Evolutionary conservation across 75 land plant genomes (phyloP), one percentile per base, ranked within the genome.

Genomic region (Pinus albicaulis): DNA sequence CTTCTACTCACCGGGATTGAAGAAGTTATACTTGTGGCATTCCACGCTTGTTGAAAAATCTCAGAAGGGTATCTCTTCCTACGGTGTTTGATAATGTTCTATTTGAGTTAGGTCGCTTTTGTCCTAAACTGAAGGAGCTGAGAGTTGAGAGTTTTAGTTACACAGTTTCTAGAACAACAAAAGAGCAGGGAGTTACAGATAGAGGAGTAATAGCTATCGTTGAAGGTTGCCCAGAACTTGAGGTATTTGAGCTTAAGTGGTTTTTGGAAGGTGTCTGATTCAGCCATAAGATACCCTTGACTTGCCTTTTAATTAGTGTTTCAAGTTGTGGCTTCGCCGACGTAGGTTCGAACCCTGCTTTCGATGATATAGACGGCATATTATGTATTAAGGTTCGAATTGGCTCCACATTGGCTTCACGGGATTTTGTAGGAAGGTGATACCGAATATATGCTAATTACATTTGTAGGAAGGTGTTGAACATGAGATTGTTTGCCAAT

Each of bases 181-280:
- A 53, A 59, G 68, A 64, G 59, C 28, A 55, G 14, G 23, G 8
- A 34, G 82, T 82, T 44, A 79, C 84, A 41, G 84, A 82, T 66
- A 73, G 70, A 36, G 84, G 84, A 73, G 81, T 74, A 4, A 80
- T 82, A 57, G 76, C 82, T 7, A 48, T 82, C 24, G 59, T 81
- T 15, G 84, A 79, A 60, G 82, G 84, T 17, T 82, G 82, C 69
- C 26, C 84, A 48, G 71, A 65, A 26, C 57, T 82, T 20, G 82
- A 81, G 55, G 84, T 79, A 17, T 57, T 57, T 82, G n/a, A 82
- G 77, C 77, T 61, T 82, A n/a, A 82, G 76, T 76, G 82, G 84
- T 57, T 82, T 81, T 52, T 3, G 7, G 19, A 65, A 61, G 55
- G 69, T 82, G 25, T 64, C 73, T 34, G 34, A 36, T 8, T 19